Base-by-base conservation (phyloP, 129 eudicot genomes). In the Flaveria ramosissima region DNA sequence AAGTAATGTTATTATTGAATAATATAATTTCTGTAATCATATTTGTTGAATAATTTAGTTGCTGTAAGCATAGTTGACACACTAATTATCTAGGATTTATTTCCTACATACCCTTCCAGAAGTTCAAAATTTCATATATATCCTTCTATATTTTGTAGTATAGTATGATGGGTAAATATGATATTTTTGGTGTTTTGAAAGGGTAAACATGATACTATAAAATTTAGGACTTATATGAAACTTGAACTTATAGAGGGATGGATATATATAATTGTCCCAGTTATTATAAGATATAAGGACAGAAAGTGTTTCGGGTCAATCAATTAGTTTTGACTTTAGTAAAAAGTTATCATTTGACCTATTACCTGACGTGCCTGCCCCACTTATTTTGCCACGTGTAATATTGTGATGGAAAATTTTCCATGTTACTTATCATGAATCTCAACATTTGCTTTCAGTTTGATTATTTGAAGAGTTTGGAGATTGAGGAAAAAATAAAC, bases 391-490 rank as follows among this genome's bases (percentile, higher is more conserved):
- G 23, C 65, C 62, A 27, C 52, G 12, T 8, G 45, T 26, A 7
- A 27, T 30, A 27, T 52, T 19, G 21, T 30, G 32, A 27, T 66
- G 78, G 47, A 73, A 26, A 46, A 52, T 52, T 63, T 43, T 63
- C 32, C 45, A 30, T 63, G 68, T 30, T 63, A 20, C 68, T 63
- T 27, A 63, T 63, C 32, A 63, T 74, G 46, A 24, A 15, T 70
- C 9, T 70, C 64, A 21, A 53, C 36, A 20, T 84, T 63, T 71
- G 71, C 76, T 57, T 83, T 80, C 96, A 95, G 99, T 95, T 95
- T 89, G 99, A 95, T 83, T 95, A 95, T 81, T 89, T 95, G 72
- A 95, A 95, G 92, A 92, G 97, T 84, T 88, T 95, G 89, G 99
- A 95, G 81, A 95, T 95, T 36, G 99, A 95, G 86, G 99, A 95